These are phyloP conservation scores for Pythium insidiosum DNA, from an alignment of 352 stramenopile species.

Conservation along the genomic window DNA sequence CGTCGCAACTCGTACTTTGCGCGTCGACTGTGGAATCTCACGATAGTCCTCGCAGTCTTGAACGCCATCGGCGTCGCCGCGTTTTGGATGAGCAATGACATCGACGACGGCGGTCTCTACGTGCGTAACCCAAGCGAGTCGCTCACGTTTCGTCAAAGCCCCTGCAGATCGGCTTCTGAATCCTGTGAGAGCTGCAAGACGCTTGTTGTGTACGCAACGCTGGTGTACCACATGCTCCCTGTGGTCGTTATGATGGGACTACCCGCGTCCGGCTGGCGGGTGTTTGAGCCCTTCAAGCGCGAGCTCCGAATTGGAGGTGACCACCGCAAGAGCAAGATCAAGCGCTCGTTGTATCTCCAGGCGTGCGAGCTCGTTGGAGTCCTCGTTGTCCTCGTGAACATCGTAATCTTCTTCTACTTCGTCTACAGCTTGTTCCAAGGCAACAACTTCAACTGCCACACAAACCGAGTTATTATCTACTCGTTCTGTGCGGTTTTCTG, in stretches of 20 bases:
- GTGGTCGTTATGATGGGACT: constrained; percentile 56
- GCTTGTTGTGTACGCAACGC: constrained; percentile 49
- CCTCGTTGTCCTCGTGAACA: constrained; percentile 35
- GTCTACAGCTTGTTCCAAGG: constrained; percentile 48
- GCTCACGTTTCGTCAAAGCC: constrained; percentile 34
- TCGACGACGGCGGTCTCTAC: constrained; percentile 39
- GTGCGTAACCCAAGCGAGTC: constrained; percentile 28
- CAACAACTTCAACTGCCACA: constrained; percentile 56
- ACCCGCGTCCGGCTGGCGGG: constrained; percentile 42
- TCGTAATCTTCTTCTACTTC: constrained; percentile 59
- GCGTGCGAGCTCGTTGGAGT: constrained; percentile 60
- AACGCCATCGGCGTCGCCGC: constrained; percentile 29
- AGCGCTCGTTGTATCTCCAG: constrained; percentile 68
- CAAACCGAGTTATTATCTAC: constrained; percentile 26
- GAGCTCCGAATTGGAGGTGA: constrained; percentile 12
- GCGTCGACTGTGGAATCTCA: constrained; percentile 39
- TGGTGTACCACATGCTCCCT: constrained; percentile 61
- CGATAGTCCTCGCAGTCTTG: constrained; percentile 31
- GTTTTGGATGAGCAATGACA: constrained; percentile 30
- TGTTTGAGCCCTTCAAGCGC: constrained; percentile 68
- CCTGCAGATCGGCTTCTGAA: constrained; percentile 10
- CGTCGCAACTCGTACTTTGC: constrained; percentile 78
- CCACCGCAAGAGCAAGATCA: constrained; percentile 43
- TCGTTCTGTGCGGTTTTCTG: constrained; percentile 31
- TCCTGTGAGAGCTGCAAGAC: constrained; percentile 48